phyloP scores from a whole-genome alignment of 306 rosid species.

The Senna siamea region DNA sequence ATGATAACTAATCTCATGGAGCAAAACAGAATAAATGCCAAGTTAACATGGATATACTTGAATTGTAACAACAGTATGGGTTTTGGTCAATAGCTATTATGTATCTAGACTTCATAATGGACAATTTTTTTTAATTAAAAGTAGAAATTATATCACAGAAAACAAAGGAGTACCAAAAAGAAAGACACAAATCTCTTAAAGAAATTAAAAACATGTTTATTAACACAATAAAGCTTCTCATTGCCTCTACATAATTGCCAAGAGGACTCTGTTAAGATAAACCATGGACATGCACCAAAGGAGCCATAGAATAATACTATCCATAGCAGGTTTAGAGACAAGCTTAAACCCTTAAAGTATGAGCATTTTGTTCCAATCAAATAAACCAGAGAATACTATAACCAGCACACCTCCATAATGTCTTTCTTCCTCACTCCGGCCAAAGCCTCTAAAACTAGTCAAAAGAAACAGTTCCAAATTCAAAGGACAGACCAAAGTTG shows the following conservation, averaged over 20 bases:
- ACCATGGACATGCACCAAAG: conserved; percentile 12
- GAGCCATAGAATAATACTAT: conserved; percentile 4
- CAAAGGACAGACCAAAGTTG: too few relatives aligned
- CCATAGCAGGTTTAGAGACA: background rate
- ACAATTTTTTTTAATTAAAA: too few relatives aligned
- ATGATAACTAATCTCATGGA: background rate
- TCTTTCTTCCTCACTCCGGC: background rate
- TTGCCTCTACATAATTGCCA: background rate
- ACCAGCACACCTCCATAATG: conserved; percentile 1
- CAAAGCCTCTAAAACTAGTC: conserved; percentile 22
- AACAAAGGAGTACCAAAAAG: too few relatives aligned
- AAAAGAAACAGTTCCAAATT: conserved; percentile 30
- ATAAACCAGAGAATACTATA: background rate
- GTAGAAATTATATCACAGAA: too few relatives aligned
- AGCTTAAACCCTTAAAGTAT: background rate
- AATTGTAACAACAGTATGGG: background rate
- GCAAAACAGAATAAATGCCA: conserved; percentile 12
- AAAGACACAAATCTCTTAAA: background rate
- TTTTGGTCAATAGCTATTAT: too few relatives aligned
- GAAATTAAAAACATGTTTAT: conserved; percentile 4
- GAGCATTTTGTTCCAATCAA: conserved; percentile 12
- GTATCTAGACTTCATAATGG: too few relatives aligned
- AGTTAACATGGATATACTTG: background rate
- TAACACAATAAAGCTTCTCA: conserved; percentile 9
- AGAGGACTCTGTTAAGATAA: background rate